Evolutionary conservation across 495 filamentous ascomycete genomes (phyloP), one percentile per base, ranked within the genome.

Genomic region (Podospora fimiseda): DNA sequence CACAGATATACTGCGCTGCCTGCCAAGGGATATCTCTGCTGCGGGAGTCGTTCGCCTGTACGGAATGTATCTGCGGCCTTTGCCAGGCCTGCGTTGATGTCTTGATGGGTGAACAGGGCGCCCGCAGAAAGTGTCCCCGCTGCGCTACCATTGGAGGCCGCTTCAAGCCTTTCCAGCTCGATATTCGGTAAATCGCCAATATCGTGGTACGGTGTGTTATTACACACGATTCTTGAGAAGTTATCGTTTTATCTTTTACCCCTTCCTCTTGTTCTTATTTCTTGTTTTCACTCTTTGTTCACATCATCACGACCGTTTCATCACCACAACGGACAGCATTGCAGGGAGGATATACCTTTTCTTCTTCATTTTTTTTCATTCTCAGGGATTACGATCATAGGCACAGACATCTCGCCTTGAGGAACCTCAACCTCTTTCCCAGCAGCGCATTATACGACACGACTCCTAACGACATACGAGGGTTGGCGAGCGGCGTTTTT

Each of bases 41-140:
- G 41, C 83, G 82, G 52, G 85, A 91, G 52, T 89, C 86, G 24
- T 96, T 87, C 63, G 90, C 90, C 11, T 96, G 90, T 68, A 95
- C 90, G 0, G 90, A 95, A 63, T 96, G 90, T 65, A 95, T 96
- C 46, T 93, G 88, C 63, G 90, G 90, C 2, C 78, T 95, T 43
- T 96, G 90, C 62, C 84, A 81, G 48, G 86, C 87, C 39, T 96
- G 90, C 53, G 88, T 95, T 15, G 82, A 87, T 55, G 82, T 87
- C 56, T 78, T 93, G 51, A 85, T 89, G 70, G 70, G 72, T 43
- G 78, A 81, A 60, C 78, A 80, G 63, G 77, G 78, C 9, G 75
- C 76, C 8, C 71, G 77, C 21, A 74, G 80, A 52, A 82, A 81
- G 55, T 87, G 84, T 64, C 84, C 84, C 16, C 67, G 78, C 24